Base-by-base conservation (phyloP, 306 rosid species). In the Cucumis melo region DNA sequence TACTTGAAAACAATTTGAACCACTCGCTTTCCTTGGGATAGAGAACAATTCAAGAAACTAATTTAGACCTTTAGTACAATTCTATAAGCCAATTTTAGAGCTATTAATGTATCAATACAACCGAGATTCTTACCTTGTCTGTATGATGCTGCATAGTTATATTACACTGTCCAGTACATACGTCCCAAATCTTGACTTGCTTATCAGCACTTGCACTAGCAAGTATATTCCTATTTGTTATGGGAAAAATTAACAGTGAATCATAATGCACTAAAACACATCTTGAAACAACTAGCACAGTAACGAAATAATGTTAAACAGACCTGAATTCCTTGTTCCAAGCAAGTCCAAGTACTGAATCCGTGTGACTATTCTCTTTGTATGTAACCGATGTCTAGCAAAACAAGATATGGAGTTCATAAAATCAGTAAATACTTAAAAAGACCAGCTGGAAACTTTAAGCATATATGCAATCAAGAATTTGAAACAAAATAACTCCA, bases 161-260 rank as follows among this genome's bases (percentile, higher is more conserved):
- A 51, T 75, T 74, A 83, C 97, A 94, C 81, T 86, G 88, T 67
- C 86, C 99, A 29, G 93, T 50, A 78, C 77, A 89, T 74, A 94
- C 83, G 73, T 92, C 97, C 98, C 99, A 94, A 74, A 94, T 89
- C 89, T 90, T 92, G 67, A 94, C 96, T 79, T 50, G 81, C 73
- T 81, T 89, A 81, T 94, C 98, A 70, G 96, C 99, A 82, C 99
- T 89, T 79, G 92, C 98, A 83, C 99, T 94, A 36, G 99, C 99
- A 78, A 94, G 91, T 80, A 87, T 80, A 85, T 92, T 90, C 80
- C 96, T 94, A 83, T 76, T 48, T 74, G 55, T 84, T 68, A 44
- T 58, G 54, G 78, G 58, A 29, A 46, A 61, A 50, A 21, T 50
- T 62, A 50, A 76, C 15, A 68, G 61, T 72, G 76, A 34, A 80